Conservation (phyloP, 2,329 filamentous ascomycete genomes). For the Exophiala calicioides region DNA sequence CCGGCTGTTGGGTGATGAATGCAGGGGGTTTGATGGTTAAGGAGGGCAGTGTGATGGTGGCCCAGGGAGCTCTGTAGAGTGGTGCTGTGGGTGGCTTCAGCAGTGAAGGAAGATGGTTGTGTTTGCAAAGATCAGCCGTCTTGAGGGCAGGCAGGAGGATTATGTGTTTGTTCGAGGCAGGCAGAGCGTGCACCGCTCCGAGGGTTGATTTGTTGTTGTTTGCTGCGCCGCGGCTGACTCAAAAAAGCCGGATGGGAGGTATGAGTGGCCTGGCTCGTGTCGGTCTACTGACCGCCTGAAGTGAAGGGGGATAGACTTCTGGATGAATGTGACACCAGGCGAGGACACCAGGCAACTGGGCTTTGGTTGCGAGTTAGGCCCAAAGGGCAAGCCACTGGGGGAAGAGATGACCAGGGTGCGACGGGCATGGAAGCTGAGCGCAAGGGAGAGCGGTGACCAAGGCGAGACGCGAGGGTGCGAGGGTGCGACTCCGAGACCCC, state of each 20-base stretch:
- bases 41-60: slow-evolving; percentile 3
- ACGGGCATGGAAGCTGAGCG: too few relatives aligned
- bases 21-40: slow-evolving; percentile 18
- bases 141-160: slow-evolving; percentile 9
- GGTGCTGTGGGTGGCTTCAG: neutral
- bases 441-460: neutral
- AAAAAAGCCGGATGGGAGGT: neutral
- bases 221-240: slow-evolving; percentile 13
- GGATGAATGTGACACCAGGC: slow-evolving; percentile 19
- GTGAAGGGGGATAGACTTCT: slow-evolving; percentile 8
- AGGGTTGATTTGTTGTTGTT: slow-evolving; percentile 17
- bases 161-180: slow-evolving; percentile 8
- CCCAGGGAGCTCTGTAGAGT: neutral
- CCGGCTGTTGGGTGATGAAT: slow-evolving; percentile 18
- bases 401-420: neutral
- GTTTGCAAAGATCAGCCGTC: neutral
- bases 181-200: slow-evolving; percentile 2
- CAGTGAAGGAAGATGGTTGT: neutral
- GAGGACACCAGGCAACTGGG: neutral
- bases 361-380: neutral
- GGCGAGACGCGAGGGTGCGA: neutral
- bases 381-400: slow-evolving; percentile 7
- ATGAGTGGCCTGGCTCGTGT: slow-evolving; percentile 15
- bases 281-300: slow-evolving; percentile 27
- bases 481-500: slow-evolving; percentile 1